phyloP scores from a whole-genome alignment of 1,284 basidiomycete genomes.

The Cystobasidium sp. region DNA sequence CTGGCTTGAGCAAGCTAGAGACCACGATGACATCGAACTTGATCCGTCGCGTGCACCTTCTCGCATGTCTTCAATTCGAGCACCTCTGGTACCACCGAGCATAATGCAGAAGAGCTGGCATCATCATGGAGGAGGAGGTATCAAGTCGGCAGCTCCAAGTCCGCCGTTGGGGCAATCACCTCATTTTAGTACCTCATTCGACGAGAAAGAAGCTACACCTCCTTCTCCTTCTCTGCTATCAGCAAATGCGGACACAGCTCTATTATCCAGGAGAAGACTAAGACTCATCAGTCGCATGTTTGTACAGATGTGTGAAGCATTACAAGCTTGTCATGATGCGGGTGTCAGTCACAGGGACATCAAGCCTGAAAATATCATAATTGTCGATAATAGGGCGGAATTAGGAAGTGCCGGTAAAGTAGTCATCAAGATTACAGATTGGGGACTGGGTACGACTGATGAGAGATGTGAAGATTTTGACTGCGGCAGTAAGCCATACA shows the following conservation, averaged over 20 bases:
- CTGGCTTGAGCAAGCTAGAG: constrained; percentile 75
- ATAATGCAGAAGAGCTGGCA: constrained; percentile 23
- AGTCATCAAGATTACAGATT: constrained; percentile 91
- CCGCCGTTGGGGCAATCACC: constrained; percentile 40
- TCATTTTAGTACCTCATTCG: constrained; percentile 9
- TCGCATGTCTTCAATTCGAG: constrained; percentile 46
- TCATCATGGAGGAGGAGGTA: constrained; percentile 27
- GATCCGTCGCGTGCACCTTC: constrained; percentile 46
- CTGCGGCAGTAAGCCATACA: constrained; percentile 97
- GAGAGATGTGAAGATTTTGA: constrained; percentile 91
- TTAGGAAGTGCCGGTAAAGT: constrained; percentile 84
- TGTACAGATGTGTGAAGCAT: constrained; percentile 95
- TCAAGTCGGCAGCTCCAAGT: constrained; percentile 38
- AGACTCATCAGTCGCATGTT: constrained; percentile 96
- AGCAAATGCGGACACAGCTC: constrained; percentile 75
- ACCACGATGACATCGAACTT: constrained; percentile 50
- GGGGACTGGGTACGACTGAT: constrained; percentile 91
- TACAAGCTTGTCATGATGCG: constrained; percentile 90
- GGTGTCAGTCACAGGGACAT: constrained; percentile 96
- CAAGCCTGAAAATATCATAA: constrained; percentile 72
- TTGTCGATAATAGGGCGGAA: constrained; percentile 61
- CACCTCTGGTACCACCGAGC: constrained; percentile 17
- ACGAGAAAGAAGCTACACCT: constrained; percentile 66
- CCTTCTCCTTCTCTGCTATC: constrained; percentile 87
- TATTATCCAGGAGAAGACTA: constrained; percentile 83